Conservation (phyloP, 495 filamentous ascomycete genomes). For the Cladorrhinum samala region DNA sequence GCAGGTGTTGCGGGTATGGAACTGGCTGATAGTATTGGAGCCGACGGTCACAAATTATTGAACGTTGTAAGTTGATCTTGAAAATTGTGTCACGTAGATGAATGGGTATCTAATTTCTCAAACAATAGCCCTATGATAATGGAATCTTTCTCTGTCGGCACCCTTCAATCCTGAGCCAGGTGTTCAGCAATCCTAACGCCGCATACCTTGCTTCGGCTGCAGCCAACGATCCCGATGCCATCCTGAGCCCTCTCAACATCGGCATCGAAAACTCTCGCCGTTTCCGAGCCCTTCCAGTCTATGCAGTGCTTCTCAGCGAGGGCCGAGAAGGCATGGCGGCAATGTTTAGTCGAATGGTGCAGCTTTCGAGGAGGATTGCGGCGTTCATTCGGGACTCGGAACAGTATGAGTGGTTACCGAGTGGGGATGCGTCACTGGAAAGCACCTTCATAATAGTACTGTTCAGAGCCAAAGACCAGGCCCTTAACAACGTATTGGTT, state of each 20-base stretch:
- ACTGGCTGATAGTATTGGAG: conserved; percentile 77
- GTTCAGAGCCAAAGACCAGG: conserved; percentile 66
- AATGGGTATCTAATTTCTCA: neutral
- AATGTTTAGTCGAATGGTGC: conserved; percentile 67
- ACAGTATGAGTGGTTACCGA: conserved; percentile 62
- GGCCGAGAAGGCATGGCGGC: conserved; percentile 62
- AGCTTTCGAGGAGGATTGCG: conserved; percentile 62
- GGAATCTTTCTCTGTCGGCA: conserved; percentile 80
- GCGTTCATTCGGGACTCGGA: conserved; percentile 49
- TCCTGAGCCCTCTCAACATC: conserved; percentile 80
- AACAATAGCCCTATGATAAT: conserved; percentile 71
- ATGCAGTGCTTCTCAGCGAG: conserved; percentile 71
- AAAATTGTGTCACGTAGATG: too few relatives aligned
- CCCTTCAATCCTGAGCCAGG: conserved; percentile 46
- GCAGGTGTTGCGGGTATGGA: conserved; percentile 61
- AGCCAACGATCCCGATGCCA: conserved; percentile 27
- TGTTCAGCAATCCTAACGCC: conserved; percentile 81
- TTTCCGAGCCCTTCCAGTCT: conserved; percentile 84
- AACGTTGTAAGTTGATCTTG: conserved; percentile 73
- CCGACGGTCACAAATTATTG: conserved; percentile 86
- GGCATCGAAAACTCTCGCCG: conserved; percentile 88
- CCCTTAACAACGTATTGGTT: conserved; percentile 59
- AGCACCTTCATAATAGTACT: conserved; percentile 70
- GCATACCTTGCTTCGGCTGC: conserved; percentile 59
- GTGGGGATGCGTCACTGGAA: conserved; percentile 21